Evolutionary conservation across 805 yeast species (phyloP), one percentile per base, ranked within the genome.

Genomic region (Wickerhamomyces xylosicus): DNA sequence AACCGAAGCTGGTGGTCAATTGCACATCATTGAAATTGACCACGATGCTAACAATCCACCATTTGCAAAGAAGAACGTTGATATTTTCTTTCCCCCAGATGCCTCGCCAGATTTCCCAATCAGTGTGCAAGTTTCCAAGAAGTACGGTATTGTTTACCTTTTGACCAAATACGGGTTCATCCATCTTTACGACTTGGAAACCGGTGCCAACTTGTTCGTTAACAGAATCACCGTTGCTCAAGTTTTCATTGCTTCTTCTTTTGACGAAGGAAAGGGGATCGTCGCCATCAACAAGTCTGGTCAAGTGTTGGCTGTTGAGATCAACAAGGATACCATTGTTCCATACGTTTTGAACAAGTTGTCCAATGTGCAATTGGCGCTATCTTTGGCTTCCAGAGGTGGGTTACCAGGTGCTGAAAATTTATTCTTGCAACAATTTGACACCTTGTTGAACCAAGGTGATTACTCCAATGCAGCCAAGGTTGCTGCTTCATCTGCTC

Each of bases 331-430:
- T 44, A 84, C 83, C 56, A 76, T 90, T 48, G 80, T 92, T 45
- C 95, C 95, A 38, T 94, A 94, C 60, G 79, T 92, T 37, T 70
- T 92, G 58, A 79, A 80, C 53, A 86, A 85, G 58, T 71, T 92
- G 45, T 79, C 90, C 39, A 90, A 92, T 57, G 86, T 90, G 25
- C 72, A 81, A 18, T 69, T 92, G 53, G 98, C 97, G 3, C 69
- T 92, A 44, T 70, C 86, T 10, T 74, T 92, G 47, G 94, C 97
- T 20, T 76, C 95, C 3, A 83, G 97, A 62, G 97, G 96, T 56
- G 95, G 95, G 2, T 75, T 92, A 54, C 92, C 95, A 33, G 99
- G 99, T 48, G 98, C 97, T 36, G 99, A 92, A 59, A 79, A 78
- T 53, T 71, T 92, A 46, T 89, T 92, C 63, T 66, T 72, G 43